phyloP scores from a whole-genome alignment of 495 filamentous ascomycete genomes.

The Ramalina intermedia region DNA sequence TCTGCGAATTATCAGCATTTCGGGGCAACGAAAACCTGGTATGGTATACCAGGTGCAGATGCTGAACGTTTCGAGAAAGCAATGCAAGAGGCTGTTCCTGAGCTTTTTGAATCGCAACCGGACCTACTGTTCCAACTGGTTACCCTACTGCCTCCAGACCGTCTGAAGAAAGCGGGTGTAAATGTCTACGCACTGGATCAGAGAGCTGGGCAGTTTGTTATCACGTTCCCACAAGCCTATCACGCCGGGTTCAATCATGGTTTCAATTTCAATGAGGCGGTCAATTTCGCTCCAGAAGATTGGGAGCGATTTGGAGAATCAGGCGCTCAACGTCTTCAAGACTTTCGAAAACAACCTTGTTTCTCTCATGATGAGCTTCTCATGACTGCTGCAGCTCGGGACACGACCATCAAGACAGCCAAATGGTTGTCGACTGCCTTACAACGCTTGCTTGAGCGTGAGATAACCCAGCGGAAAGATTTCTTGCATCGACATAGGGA shows the following conservation, averaged over 20 bases:
- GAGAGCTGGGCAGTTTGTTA: constrained; percentile 85
- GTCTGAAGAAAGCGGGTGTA: constrained; percentile 88
- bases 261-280: constrained; percentile 98
- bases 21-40: constrained; percentile 98
- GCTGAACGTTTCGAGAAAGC: constrained; percentile 88
- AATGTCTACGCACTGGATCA: constrained; percentile 88
- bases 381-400: constrained; percentile 66
- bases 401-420: constrained; percentile 78
- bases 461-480: constrained; percentile 48
- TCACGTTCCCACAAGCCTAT: constrained; percentile 88
- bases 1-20: constrained; percentile 99
- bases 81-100: constrained; percentile 88
- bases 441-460: constrained; percentile 57
- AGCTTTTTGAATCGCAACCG: constrained; percentile 92
- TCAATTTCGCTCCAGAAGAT: constrained; percentile 93
- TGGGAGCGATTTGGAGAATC: constrained; percentile 90
- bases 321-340: constrained; percentile 73
- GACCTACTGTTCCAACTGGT: constrained; percentile 96
- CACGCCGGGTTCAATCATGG: constrained; percentile 90
- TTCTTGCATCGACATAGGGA: constrained; percentile 54
- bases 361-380: constrained; percentile 97
- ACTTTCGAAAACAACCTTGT: constrained; percentile 81
- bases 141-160: constrained; percentile 83
- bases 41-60: constrained; percentile 89
- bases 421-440: constrained; percentile 89